Conservation (phyloP, 2,329 filamentous ascomycete genomes). For the Helminthosporium solani region DNA sequence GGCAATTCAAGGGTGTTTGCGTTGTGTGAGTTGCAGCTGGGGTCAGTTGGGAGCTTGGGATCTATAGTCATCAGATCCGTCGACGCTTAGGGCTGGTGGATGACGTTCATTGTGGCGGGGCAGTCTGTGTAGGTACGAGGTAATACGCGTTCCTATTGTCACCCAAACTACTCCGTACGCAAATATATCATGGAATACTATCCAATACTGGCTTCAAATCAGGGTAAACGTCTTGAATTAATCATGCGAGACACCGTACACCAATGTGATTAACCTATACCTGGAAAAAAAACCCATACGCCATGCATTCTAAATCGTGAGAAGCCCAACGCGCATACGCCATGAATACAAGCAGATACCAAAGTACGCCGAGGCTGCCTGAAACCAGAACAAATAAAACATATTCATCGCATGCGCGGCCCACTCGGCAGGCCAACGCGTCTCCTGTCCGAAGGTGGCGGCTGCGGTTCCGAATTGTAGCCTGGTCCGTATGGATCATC, state of each 20-base stretch:
- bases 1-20: neutral
- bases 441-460: conserved; percentile 29
- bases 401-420: conserved; percentile 36
- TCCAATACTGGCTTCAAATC: neutral
- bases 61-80: neutral
- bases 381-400: neutral
- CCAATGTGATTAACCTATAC: neutral
- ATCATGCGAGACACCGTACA: neutral
- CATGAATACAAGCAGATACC: conserved; percentile 11
- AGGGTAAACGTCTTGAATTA: neutral
- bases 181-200: conserved; percentile 3
- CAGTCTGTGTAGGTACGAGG: neutral
- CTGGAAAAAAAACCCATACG: neutral
- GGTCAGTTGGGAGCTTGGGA: conserved; percentile 1
- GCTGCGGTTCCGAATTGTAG: conserved; percentile 25
- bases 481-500: conserved; percentile 35
- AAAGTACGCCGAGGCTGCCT: conserved; percentile 19
- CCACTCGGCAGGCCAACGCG: conserved; percentile 42
- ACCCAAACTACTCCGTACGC: too few relatives aligned
- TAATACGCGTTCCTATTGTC: too few relatives aligned
- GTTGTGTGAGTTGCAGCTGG: neutral
- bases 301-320: conserved; percentile 5
- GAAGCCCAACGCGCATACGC: conserved; percentile 1
- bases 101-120: conserved; percentile 14
- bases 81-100: conserved; percentile 5